Percentiles rank a stretch among this genome's conserved stretches.
phyloP scores from a whole-genome alignment of 2,329 filamentous ascomycete genomes.

The Aspergillus sp. region DNA sequence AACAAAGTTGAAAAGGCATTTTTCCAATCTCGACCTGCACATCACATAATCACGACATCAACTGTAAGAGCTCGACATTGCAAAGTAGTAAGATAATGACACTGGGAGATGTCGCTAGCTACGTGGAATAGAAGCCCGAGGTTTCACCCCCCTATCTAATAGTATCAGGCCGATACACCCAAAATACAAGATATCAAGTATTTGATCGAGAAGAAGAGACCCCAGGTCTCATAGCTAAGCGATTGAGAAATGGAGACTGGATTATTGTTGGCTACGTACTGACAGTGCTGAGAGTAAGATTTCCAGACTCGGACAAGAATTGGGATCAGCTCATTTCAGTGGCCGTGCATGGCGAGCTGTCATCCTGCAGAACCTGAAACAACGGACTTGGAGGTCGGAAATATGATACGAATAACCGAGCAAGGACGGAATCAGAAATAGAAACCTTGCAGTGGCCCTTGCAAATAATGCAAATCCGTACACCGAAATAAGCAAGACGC shows the following conservation, averaged over 20 bases:
- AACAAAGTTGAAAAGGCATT: too few species aligned
- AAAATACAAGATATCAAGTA: too few species aligned
- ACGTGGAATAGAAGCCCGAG: too few species aligned
- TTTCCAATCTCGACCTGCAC: too few species aligned
- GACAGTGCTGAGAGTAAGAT: not conserved
- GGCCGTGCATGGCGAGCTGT: not conserved
- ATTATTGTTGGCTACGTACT: not conserved
- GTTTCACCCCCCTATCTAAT: too few species aligned
- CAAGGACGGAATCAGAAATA: not conserved
- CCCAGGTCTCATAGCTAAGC: too few species aligned
- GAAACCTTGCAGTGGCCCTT: slow-evolving; percentile 5
- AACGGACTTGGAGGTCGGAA: not conserved
- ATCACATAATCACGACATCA: too few species aligned
- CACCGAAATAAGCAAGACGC: not conserved
- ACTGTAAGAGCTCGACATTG: too few species aligned
- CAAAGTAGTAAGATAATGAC: too few species aligned
- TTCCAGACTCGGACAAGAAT: not conserved
- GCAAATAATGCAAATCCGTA: not conserved
- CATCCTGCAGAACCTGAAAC: slow-evolving; percentile 7
- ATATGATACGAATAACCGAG: not conserved
- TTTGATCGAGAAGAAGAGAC: too few species aligned
- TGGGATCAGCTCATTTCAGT: not conserved
- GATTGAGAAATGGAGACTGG: not conserved
- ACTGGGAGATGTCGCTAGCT: too few species aligned
- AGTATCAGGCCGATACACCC: too few species aligned